Base-by-base conservation (phyloP, 441 rosid species). In the Erodium chrysanthum region DNA sequence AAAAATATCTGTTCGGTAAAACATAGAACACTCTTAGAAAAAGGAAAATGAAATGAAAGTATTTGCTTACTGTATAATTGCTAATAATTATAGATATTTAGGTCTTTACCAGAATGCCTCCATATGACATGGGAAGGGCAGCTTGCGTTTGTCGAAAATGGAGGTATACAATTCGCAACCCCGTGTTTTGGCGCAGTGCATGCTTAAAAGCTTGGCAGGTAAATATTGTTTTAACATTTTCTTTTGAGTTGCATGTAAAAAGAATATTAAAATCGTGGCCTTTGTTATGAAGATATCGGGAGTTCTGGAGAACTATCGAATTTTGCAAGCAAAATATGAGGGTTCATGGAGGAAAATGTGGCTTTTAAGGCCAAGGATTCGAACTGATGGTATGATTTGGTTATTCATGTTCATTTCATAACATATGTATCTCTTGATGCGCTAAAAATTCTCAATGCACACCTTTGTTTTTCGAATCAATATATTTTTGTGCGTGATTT, bases 261-360 rank as follows among this genome's bases (percentile, higher is more conserved):
- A 18, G 21, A 68, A 66, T n/a, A 65, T 50, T 61, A 60, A 62
- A 66, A 66, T 5, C 37, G 31, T 6, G 48, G 4, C 69, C 50
- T 70, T 27, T 73, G 66, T 33, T 42, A 23, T 81, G 78, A 75
- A 86, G 94, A 78, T 86, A 18, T 80, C 82, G 70, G 97, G 98
- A 20, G 76, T 86, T 67, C 83, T 89, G 75, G 97, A 89, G 65
- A 93, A 90, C 76, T 93, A 91, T 77, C 81, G 74, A 78, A 70
- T 84, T 65, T 83, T 93, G 84, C 98, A 89, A 79, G 84, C 87
- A 46, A 86, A 76, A 44, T 89, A 88, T 69, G 90, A 85, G 67
- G 92, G 97, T 59, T 91, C 98, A 5, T 93, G 97, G 97, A 85
- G 92, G 77, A 93, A 88, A 82, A 93, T 93, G 98, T 91, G 98